A percentile compares a stretch with the other conserved stretches of the same genome.
Conservation (phyloP, 176 grass and related monocot species). For the Oryza glaberrima region DNA sequence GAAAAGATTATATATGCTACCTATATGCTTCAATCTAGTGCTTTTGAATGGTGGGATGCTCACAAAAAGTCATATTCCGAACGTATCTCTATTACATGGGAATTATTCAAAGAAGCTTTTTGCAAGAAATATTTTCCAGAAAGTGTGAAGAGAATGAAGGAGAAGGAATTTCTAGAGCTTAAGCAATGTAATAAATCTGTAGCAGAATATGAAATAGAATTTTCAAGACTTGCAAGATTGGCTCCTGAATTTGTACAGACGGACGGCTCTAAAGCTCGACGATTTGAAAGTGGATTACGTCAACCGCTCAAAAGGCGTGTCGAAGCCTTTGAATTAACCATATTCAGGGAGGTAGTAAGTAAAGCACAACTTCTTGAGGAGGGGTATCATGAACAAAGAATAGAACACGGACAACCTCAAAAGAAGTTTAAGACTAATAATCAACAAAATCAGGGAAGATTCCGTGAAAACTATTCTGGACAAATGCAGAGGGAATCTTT, state of each 20-base stretch:
- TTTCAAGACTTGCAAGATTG: neutral
- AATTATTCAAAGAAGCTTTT: neutral
- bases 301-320: neutral
- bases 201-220: neutral
- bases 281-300: neutral
- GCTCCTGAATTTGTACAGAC: neutral
- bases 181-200: conserved; percentile 2
- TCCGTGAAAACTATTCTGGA: too few relatives aligned
- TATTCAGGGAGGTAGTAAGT: neutral
- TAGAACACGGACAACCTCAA: neutral
- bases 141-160: neutral
- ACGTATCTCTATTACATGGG: neutral
- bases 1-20: neutral
- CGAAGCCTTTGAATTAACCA: conserved; percentile 11
- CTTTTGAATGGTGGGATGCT: neutral
- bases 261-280: neutral
- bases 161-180: neutral
- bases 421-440: neutral
- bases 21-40: neutral
- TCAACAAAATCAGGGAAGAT: neutral
- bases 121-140: conserved; percentile 4
- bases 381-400: neutral
- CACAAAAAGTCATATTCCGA: neutral
- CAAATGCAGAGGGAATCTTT: too few relatives aligned
- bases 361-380: neutral